Conservation (phyloP, 352 stramenopile species). For the Phytopythium aichiense region DNA sequence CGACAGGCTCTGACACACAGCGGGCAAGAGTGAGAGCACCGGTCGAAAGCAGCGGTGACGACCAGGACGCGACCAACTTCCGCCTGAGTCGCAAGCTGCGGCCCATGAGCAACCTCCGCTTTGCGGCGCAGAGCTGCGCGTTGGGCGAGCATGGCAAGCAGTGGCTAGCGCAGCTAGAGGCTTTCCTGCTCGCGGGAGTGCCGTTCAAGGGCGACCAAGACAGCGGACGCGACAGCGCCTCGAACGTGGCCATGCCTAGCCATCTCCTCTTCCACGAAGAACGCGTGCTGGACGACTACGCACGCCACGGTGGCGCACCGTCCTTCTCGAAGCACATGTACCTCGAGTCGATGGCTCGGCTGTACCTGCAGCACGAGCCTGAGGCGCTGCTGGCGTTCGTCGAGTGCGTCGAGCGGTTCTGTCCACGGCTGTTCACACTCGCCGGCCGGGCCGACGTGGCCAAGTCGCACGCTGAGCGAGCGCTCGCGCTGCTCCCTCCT, state of each 20-base stretch:
- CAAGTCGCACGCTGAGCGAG: conserved; percentile 66
- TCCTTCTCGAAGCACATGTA: conserved; percentile 88
- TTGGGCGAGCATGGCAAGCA: conserved; percentile 48
- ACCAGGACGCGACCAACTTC: conserved; percentile 40
- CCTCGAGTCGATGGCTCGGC: conserved; percentile 72
- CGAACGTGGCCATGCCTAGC: conserved; percentile 31
- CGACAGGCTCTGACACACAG: background rate
- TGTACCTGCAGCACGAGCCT: conserved; percentile 77
- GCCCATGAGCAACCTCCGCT: conserved; percentile 76
- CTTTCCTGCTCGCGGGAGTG: conserved; percentile 52
- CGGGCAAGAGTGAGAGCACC: background rate
- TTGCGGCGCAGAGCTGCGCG: conserved; percentile 56
- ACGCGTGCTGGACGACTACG: conserved; percentile 60
- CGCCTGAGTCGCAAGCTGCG: conserved; percentile 70
- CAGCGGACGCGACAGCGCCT: background rate
- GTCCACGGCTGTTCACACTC: conserved; percentile 64
- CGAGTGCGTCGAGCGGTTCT: conserved; percentile 46
- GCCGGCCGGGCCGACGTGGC: conserved; percentile 29
- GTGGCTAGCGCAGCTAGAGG: conserved; percentile 73
- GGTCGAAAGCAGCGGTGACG: conserved; percentile 16
- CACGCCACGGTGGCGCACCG: conserved; percentile 46
- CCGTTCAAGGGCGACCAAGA: conserved; percentile 28
- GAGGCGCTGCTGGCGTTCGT: conserved; percentile 56
- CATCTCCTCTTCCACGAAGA: conserved; percentile 85
- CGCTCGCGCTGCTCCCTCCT: conserved; percentile 58